These are phyloP conservation scores for Hsuehochloa calcarea DNA, from an alignment of 176 grass and related monocot genomes.

Conservation along the genomic window DNA sequence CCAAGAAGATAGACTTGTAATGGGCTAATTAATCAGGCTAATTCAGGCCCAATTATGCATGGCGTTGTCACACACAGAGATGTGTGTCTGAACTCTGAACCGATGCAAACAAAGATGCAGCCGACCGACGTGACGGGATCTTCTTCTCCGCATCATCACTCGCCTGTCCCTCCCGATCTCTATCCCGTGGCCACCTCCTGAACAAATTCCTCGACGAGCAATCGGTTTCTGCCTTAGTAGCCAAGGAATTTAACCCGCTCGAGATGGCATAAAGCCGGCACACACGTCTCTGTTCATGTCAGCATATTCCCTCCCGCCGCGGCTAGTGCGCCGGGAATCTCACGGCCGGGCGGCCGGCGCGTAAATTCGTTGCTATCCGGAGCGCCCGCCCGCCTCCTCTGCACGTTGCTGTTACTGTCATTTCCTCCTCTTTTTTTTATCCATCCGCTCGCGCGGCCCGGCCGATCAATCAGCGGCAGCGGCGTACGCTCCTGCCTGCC, in stretches of 20 bases:
- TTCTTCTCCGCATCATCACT: neutral
- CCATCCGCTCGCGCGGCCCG: neutral
- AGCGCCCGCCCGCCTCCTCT: neutral
- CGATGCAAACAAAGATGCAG: neutral
- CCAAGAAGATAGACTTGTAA: too few species aligned
- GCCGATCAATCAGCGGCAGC: neutral
- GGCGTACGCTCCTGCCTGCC: neutral
- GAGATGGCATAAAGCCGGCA: conserved; percentile 24
- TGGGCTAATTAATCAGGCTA: too few species aligned
- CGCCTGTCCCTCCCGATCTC: neutral
- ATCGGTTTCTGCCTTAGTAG: neutral
- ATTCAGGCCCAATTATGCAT: neutral
- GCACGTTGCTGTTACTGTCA: conserved; percentile 13
- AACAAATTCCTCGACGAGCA: conserved; percentile 33
- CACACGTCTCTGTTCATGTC: neutral
- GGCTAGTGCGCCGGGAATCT: conserved; percentile 42
- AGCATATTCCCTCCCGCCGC: neutral
- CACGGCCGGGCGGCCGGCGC: neutral
- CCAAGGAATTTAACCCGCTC: conserved; percentile 32
- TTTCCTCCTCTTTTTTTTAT: neutral
- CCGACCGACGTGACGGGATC: neutral
- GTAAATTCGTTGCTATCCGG: conserved; percentile 41
- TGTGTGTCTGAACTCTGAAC: neutral
- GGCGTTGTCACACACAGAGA: neutral
- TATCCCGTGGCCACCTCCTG: neutral